These are phyloP conservation scores for Paramecium bursaria DNA, from an alignment of 73 alveolate genomes.

Conservation along the genomic window DNA sequence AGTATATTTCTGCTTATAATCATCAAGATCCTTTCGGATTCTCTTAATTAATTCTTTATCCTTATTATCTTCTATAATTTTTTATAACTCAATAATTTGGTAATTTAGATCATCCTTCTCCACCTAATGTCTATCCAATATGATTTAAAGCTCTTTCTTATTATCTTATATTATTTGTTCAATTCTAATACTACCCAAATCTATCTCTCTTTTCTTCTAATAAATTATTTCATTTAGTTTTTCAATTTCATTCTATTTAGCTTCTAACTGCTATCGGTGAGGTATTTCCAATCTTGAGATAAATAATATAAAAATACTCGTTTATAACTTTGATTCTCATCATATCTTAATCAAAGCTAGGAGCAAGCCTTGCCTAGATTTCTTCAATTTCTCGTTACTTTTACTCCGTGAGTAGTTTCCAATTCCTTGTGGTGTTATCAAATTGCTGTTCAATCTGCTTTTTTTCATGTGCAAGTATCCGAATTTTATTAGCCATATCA, in stretches of 20 bases:
- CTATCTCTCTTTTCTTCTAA: slow-evolving; percentile 52
- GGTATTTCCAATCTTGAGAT: slow-evolving; percentile 52
- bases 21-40: slow-evolving; percentile 63
- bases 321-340: slow-evolving; percentile 63
- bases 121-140: slow-evolving; percentile 51
- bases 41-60: slow-evolving; percentile 61
- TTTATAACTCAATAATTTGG: slow-evolving; percentile 40
- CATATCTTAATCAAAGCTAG: slow-evolving; percentile 69
- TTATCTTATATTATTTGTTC: slow-evolving; percentile 34
- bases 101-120: slow-evolving; percentile 21
- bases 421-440: slow-evolving; percentile 63
- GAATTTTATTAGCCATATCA: slow-evolving; percentile 33
- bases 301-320: neutral
- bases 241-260: slow-evolving; percentile 58
- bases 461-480: slow-evolving; percentile 23
- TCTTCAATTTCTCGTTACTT: slow-evolving; percentile 69
- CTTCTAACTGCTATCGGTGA: slow-evolving; percentile 59
- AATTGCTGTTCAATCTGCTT: slow-evolving; percentile 55
- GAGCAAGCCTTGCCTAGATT: slow-evolving; percentile 52
- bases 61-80: slow-evolving; percentile 56
- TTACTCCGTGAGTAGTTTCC: slow-evolving; percentile 54
- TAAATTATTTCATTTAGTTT: slow-evolving; percentile 50
- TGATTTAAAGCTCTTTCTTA: slow-evolving; percentile 24
- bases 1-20: slow-evolving; percentile 44
- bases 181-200: slow-evolving; percentile 33